Conservation (phyloP, 176 grass and related monocot species). For the Oryza nivara region DNA sequence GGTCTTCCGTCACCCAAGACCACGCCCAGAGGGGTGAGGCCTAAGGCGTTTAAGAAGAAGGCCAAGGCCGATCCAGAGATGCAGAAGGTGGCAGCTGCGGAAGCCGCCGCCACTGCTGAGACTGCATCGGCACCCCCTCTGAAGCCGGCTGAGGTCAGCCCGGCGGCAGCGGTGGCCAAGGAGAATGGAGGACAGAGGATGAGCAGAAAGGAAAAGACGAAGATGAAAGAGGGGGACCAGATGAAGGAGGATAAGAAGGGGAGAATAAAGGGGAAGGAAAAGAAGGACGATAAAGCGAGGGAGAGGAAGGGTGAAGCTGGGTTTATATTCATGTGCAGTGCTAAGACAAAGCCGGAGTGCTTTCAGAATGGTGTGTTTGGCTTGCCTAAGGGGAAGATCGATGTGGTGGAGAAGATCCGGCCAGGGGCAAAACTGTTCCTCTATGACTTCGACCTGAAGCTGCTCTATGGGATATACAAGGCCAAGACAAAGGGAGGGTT, state of each 20-base stretch:
- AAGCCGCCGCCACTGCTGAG: not conserved
- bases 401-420: slow-evolving; percentile 66
- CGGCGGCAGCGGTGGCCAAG: not conserved
- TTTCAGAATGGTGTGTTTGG: slow-evolving; percentile 58
- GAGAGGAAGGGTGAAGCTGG: not conserved
- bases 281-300: not conserved
- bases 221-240: not conserved
- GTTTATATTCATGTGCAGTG: slow-evolving; percentile 83
- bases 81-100: slow-evolving; percentile 7
- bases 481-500: slow-evolving; percentile 57
- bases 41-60: slow-evolving; percentile 26
- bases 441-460: slow-evolving; percentile 76
- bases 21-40: not conserved
- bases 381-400: slow-evolving; percentile 55
- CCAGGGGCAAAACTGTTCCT: slow-evolving; percentile 58
- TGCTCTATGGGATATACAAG: slow-evolving; percentile 78
- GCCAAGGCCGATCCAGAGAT: slow-evolving; percentile 32
- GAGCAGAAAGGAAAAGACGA: not conserved
- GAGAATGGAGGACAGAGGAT: not conserved
- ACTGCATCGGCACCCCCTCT: slow-evolving; percentile 15
- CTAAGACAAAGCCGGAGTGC: slow-evolving; percentile 71
- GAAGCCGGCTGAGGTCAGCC: not conserved
- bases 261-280: not conserved
- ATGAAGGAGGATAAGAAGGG: not conserved
- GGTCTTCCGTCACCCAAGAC: slow-evolving; percentile 22